These are phyloP conservation scores for Coniella vitis DNA, from an alignment of 2,329 filamentous ascomycete species.

Conservation along the genomic window DNA sequence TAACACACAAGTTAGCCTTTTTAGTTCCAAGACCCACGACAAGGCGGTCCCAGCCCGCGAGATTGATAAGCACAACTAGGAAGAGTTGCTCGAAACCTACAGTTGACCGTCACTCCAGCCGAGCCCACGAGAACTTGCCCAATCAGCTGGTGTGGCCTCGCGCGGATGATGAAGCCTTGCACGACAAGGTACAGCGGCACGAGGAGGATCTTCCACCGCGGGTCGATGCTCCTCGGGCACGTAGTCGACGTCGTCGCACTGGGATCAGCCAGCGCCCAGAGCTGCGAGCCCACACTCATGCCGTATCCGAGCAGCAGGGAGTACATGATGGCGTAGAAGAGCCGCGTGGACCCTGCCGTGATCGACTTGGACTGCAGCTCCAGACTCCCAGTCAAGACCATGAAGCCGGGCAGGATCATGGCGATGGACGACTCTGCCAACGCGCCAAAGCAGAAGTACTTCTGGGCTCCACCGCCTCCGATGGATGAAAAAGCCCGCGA, in stretches of 20 bases:
- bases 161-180: constrained; percentile 13
- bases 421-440: constrained; percentile 8
- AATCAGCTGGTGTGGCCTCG: constrained; percentile 10
- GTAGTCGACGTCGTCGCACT: constrained; percentile 25
- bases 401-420: constrained; percentile 10
- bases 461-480: neutral
- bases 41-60: no score
- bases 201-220: constrained; percentile 51
- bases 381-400: constrained; percentile 6
- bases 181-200: constrained; percentile 61
- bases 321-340: constrained; percentile 12
- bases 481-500: constrained; percentile 9
- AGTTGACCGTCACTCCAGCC: constrained; percentile 15
- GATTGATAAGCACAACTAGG: neutral
- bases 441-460: constrained; percentile 9
- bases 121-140: constrained; percentile 13
- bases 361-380: constrained; percentile 10
- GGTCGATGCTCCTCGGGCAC: constrained; percentile 23
- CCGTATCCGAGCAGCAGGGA: constrained; percentile 9
- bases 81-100: neutral
- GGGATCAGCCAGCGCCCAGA: constrained; percentile 25
- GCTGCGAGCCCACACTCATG: constrained; percentile 23
- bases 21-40: no score
- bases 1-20: neutral
- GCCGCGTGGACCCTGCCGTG: constrained; percentile 8